phyloP scores from a whole-genome alignment of 257 asterid species.

The Cordia subcordata region DNA sequence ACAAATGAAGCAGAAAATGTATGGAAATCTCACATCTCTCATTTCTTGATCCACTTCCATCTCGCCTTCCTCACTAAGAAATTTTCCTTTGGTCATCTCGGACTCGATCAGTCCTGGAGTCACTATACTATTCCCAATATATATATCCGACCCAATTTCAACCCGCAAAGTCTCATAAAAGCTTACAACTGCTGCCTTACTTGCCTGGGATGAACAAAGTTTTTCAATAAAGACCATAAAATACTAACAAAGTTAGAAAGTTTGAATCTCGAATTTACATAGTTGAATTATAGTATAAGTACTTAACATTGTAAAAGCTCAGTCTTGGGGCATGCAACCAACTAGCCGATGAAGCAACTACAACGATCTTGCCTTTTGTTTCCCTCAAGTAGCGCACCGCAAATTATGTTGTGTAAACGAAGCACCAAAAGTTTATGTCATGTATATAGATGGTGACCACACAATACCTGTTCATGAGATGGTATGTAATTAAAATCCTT shows the following conservation, averaged over 20 bases:
- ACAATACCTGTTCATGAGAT: no score
- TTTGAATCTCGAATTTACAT: no score
- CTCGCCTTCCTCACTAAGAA: conserved; percentile 35
- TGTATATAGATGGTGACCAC: neutral
- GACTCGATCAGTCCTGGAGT: conserved; percentile 66
- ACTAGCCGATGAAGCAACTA: conserved; percentile 45
- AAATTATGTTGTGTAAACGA: conserved; percentile 43
- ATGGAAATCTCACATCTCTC: conserved; percentile 68
- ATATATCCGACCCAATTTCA: conserved; percentile 61
- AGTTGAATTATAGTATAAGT: neutral
- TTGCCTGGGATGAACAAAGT: conserved; percentile 39
- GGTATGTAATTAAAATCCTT: no score
- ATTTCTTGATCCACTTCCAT: conserved; percentile 48
- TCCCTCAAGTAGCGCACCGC: conserved; percentile 54
- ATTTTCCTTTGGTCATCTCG: conserved; percentile 58
- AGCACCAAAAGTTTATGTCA: conserved; percentile 80
- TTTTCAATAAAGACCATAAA: neutral
- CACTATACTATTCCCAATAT: conserved; percentile 53
- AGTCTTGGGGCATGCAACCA: conserved; percentile 61
- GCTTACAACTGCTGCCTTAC: conserved; percentile 64
- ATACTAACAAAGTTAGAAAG: neutral
- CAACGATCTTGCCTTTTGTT: conserved; percentile 55
- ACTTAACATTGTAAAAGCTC: conserved; percentile 57
- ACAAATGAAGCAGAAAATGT: no score
- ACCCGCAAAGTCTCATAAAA: conserved; percentile 71